Percentiles rank a stretch among this genome's conserved stretches.
These are phyloP conservation scores for Larix sibirica DNA, from an alignment of 83 land plant species.

Conservation along the genomic window DNA sequence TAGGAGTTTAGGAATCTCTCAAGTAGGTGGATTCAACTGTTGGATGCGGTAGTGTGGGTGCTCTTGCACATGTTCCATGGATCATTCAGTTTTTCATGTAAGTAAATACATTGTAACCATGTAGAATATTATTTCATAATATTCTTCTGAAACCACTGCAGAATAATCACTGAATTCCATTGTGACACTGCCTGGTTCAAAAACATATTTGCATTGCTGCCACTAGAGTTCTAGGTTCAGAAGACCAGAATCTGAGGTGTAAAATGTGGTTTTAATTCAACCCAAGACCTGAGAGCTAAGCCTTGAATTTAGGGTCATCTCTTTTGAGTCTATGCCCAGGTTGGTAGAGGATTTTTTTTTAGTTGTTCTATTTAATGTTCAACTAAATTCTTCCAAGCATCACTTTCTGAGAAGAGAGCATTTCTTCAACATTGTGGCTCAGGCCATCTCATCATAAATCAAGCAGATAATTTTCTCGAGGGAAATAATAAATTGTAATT, in stretches of 20 bases:
- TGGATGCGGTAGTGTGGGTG: not conserved
- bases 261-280: not conserved
- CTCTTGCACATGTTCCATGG: slow-evolving; percentile 2
- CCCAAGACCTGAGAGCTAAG: not conserved
- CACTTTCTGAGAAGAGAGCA: not conserved
- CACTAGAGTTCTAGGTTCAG: not conserved
- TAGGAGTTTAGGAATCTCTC: slow-evolving; percentile 1
- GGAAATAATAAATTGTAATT: not conserved
- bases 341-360: not conserved
- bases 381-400: not conserved
- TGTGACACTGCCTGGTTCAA: not conserved
- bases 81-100: slow-evolving; percentile 7
- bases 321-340: not conserved
- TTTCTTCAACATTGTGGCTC: not conserved
- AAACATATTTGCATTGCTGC: not conserved
- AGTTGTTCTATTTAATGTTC: not conserved
- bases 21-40: not conserved
- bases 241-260: not conserved
- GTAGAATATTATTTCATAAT: slow-evolving; percentile 9
- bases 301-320: not conserved
- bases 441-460: not conserved
- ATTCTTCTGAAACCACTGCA: slow-evolving; percentile 5
- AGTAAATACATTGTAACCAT: not conserved
- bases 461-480: not conserved
- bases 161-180: not conserved